Base-by-base conservation (phyloP, 768 basidiomycete genomes). In the Astraeus odoratus region DNA sequence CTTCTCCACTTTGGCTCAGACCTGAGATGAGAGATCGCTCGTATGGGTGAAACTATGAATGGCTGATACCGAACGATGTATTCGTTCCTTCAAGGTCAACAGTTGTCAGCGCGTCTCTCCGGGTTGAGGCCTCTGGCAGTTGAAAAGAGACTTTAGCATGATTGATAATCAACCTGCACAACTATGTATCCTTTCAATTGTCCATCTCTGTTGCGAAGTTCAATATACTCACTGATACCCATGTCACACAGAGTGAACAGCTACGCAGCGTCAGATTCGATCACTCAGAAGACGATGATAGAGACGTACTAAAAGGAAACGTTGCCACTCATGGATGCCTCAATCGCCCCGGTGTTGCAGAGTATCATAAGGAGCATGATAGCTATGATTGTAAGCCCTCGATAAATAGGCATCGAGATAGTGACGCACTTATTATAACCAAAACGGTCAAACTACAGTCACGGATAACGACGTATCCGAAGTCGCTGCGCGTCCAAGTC, bases 291-390 rank as follows among this genome's bases (percentile, higher is more conserved):
- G 30, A 46, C 29, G 20, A 20, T 15, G 25, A 22, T 18, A 36
- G 10, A 23, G 5, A 46, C 58, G 19, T 30, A 56, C 59, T 54
- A 54, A 40, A 52, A 60, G 1, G 46, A 42, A 2, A 60, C 33
- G 20, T 61, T 61, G 19, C 52, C 51, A 6, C 45, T 44, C 47
- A 51, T 51, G n/a, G 30, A 31, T 13, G 45, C 45, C 22, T 44
- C 24, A 38, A 57, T 53, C 9, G 55, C 46, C 4, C 22, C 23
- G n/a, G 47, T 31, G 9, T 41, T 34, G 35, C 47, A 50, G 22
- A 60, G 59, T 1, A 50, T 51, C 43, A 57, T 9, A 18, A 61
- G 54, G 2, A 57, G 12, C 46, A 53, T 42, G 9, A 54, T 22
- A 16, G 25, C 58, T 59, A 24, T 22, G 18, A 13, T 26, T 4